A percentile compares a stretch with the other conserved stretches of the same genome.
phyloP scores from a whole-genome alignment of 352 stramenopile genomes.

The Globisporangium recalcitrans region DNA sequence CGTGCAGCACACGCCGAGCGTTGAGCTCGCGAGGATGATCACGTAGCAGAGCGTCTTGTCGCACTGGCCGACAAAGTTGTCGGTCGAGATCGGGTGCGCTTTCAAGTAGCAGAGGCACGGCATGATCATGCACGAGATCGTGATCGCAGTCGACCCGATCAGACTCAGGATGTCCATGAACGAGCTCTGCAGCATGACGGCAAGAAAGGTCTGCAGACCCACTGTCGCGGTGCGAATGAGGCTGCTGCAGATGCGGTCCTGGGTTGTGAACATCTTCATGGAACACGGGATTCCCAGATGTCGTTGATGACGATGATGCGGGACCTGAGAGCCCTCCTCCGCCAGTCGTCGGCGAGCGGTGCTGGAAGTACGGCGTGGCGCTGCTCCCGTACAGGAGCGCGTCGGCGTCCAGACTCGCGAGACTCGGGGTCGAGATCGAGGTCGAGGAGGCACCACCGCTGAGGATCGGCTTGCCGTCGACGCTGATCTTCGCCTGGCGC shows the following conservation, averaged over 20 bases:
- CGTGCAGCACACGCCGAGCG: conserved; percentile 56
- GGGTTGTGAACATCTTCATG: conserved; percentile 26
- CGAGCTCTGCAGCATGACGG: conserved; percentile 66
- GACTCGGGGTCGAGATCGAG: conserved; percentile 17
- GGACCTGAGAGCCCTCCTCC: conserved; percentile 8
- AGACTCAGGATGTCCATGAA: conserved; percentile 65
- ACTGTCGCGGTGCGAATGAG: conserved; percentile 48
- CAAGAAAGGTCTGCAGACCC: conserved; percentile 42
- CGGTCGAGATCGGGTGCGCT: conserved; percentile 46
- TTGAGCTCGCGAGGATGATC: conserved; percentile 42
- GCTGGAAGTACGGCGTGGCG: conserved; percentile 31
- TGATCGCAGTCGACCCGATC: conserved; percentile 59
- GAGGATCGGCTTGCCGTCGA: conserved; percentile 41
- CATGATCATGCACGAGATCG: conserved; percentile 74
- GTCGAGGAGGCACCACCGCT: not conserved
- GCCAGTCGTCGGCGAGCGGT: conserved; percentile 20
- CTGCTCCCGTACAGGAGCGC: conserved; percentile 43
- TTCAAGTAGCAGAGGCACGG: conserved; percentile 71
- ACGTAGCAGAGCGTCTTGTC: conserved; percentile 47
- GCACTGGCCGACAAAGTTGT: conserved; percentile 41
- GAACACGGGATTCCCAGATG: not conserved
- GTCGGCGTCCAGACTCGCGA: conserved; percentile 41
- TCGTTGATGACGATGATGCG: not conserved
- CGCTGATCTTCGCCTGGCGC: conserved; percentile 24
- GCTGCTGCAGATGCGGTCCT: conserved; percentile 42